Base-by-base conservation (phyloP, 1,284 basidiomycete species). In the Pterulicium gracile region DNA sequence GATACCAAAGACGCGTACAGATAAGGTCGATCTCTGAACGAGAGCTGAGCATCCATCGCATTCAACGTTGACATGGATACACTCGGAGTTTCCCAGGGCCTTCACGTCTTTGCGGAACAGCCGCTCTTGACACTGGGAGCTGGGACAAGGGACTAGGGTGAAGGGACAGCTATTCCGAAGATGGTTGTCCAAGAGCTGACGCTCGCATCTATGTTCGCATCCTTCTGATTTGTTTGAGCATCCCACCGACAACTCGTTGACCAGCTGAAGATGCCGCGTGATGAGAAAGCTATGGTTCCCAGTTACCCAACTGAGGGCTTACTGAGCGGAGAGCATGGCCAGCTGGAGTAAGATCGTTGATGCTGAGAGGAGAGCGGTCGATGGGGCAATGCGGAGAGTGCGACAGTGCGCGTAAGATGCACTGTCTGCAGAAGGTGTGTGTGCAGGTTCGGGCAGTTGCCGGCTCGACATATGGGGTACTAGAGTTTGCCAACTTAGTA, bases 351-450 rank as follows among this genome's bases (percentile, higher is more conserved):
- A 89, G 63, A 54, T 84, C 75, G 13, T 64, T 64, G 15, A 63
- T 42, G 2, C 62, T 58, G 27, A 92, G 68, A 0, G 77, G 69
- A 14, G 75, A 79, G 15, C 89, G 76, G 62, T 92, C 89, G 39
- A 92, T 79, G n/a, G 89, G 89, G 58, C 89, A 93, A 52, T 80
- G 76, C 1, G 69, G 65, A 3, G 77, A 73, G 47, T 81, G 72
- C 36, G 63, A 58, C 7, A 92, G 68, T 0, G 88, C 85, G 40
- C 70, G 68, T 13, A 67, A 56, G 51, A 92, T 87, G 57, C 89
- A 92, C 27, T 79, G 78, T 18, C 67, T 66, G 60, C 89, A 93
- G 61, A 92, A 92, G 0, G 87, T 92, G 59, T 93, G 89, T 49
- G 75, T 72, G 57, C 89, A 92, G 10, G 79, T 78, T 19, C 66